Base-by-base conservation (phyloP, 148 eudicot species). In the Gaultheria prostrata region DNA sequence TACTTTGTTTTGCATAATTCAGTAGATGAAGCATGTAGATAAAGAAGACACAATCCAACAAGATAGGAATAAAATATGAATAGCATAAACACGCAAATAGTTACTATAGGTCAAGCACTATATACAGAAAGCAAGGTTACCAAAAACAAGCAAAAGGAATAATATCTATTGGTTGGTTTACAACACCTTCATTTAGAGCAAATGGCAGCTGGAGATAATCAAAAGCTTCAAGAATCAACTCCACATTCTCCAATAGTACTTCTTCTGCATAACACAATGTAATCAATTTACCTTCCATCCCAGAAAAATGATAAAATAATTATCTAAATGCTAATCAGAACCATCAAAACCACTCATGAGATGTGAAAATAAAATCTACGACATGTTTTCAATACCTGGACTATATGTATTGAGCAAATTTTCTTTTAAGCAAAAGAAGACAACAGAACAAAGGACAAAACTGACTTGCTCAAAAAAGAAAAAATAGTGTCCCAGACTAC, bases 211-310 rank as follows among this genome's bases (percentile, higher is more conserved):
- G 98, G 81, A 96, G 93, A 80, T 94, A 90, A 81, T 96, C 98
- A 89, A 96, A 96, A 21, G 98, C 98, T 88, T 96, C 98, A 45
- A 96, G 95, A 86, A 91, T 96, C 85, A 96, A 88, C 85, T 96
- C 98, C 78, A 96, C 98, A 86, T 96, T 89, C 87, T 94, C 98
- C 87, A 96, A 81, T 33, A 92, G 85, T 35, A 96, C 97, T 90
- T 96, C 97, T 90, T 96, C 98, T 96, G 94, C 89, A 91, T n/a
- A 56, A 87, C 73, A 78, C 56, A 45, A 32, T 39, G 45, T 14
- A 43, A 71, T 21, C 48, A 84, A 69, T 28, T 53, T 45, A 28
- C 33, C 35, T 32, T 75, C 78, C 81, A 81, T 79, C 71, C 53
- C 73, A 26, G 33, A 32, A 49, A 73, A 77, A 4, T 6, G 33